Evolutionary conservation across 306 rosid species (phyloP).

Genomic region (Gynostemma pentaphyllum): DNA sequence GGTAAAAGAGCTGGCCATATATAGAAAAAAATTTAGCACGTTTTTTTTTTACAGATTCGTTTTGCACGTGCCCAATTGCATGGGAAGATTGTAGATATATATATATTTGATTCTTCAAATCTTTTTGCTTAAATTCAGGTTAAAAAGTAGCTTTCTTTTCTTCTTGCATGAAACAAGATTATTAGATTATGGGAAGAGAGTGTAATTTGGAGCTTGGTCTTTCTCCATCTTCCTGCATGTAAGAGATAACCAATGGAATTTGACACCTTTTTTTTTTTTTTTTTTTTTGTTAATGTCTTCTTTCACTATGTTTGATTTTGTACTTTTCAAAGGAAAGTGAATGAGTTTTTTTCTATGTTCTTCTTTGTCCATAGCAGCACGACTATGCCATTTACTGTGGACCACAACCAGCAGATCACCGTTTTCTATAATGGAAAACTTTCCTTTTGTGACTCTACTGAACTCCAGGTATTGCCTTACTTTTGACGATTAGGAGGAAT

Average conservation of each 20-base stretch:
- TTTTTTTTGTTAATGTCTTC: background rate
- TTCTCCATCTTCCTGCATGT: conserved; percentile 6
- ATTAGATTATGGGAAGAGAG: conserved; percentile 4
- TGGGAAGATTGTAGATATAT: background rate
- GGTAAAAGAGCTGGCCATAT: background rate
- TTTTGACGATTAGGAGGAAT: too few species aligned
- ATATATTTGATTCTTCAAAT: too few species aligned
- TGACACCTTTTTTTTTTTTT: background rate
- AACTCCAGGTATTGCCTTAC: conserved; percentile 18
- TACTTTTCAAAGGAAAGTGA: background rate
- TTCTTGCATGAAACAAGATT: background rate
- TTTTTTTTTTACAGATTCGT: conserved; percentile 3
- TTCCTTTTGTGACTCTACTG: conserved; percentile 13
- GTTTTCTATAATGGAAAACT: conserved; percentile 13
- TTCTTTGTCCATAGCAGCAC: background rate
- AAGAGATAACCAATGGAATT: background rate
- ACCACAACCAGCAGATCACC: background rate
- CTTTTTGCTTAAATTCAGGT: background rate
- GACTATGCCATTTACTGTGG: background rate
- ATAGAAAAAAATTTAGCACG: background rate
- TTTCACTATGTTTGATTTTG: background rate
- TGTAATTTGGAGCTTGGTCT: conserved; percentile 4
- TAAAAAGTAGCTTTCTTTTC: background rate
- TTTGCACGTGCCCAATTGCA: conserved; percentile 19
- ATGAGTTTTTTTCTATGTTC: background rate